phyloP scores from a whole-genome alignment of 192 early-diverging fungal species.

The Phlyctochytrium bullatum region DNA sequence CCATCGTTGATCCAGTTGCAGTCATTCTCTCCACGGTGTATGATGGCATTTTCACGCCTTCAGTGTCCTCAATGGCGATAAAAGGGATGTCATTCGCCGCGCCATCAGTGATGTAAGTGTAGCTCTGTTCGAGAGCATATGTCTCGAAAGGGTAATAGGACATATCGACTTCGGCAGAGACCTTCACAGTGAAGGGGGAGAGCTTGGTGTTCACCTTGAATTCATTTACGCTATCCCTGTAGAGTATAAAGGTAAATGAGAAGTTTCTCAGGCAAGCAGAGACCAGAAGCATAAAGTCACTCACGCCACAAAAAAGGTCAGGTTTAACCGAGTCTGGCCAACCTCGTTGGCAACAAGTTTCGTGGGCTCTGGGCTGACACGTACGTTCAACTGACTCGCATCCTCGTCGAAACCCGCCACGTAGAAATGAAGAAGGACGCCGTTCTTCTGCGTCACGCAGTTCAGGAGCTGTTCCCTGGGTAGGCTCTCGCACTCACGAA shows the following conservation, averaged over 20 bases:
- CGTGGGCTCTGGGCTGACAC: neutral
- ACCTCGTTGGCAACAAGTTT: neutral
- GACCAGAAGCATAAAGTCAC: neutral
- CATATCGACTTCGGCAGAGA: neutral
- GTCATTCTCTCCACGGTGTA: too few species aligned
- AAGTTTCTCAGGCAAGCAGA: neutral
- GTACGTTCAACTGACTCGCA: neutral
- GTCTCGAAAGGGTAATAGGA: neutral
- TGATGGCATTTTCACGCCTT: too few species aligned
- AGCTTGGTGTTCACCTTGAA: neutral
- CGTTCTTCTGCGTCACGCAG: neutral
- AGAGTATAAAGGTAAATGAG: neutral
- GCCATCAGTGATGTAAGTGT: neutral
- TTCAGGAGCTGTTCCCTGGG: neutral
- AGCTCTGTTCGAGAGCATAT: neutral
- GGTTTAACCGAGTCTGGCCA: neutral
- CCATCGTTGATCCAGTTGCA: too few species aligned
- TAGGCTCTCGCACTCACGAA: neutral
- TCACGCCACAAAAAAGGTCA: neutral
- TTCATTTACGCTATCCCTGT: neutral
- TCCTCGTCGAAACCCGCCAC: neutral
- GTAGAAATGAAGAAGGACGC: neutral
- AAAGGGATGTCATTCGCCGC: neutral
- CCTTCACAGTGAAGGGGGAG: neutral
- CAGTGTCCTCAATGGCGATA: neutral